These are phyloP conservation scores for Talaromyces sp. DNA, from an alignment of 2,329 filamentous ascomycete genomes.

Conservation along the genomic window DNA sequence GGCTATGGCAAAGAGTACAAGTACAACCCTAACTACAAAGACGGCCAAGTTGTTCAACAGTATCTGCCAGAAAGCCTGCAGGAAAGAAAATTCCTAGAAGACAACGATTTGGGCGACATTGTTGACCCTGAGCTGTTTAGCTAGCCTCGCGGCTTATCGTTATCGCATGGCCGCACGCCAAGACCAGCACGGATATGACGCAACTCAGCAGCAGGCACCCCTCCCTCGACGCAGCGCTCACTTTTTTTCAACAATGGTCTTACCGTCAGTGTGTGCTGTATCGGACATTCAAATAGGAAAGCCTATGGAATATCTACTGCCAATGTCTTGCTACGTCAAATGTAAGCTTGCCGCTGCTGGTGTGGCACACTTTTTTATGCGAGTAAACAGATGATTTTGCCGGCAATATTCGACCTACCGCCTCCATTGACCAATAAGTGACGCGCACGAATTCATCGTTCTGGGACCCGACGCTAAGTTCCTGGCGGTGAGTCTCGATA, in stretches of 20 bases:
- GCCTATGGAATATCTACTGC: background rate
- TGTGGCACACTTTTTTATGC: background rate
- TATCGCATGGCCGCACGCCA: background rate
- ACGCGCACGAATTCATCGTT: background rate
- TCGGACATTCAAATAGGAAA: background rate
- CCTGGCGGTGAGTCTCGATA: background rate
- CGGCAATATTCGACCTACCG: slow-evolving; percentile 7
- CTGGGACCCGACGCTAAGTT: background rate
- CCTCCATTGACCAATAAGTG: background rate
- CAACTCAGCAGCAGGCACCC: background rate
- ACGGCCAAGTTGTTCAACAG: slow-evolving; percentile 78
- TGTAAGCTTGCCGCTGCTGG: background rate
- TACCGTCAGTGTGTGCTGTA: background rate
- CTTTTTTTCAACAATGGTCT: background rate
- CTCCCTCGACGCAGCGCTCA: background rate
- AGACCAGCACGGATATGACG: background rate
- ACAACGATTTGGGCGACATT: slow-evolving; percentile 72
- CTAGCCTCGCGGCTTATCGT: background rate
- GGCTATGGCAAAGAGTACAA: slow-evolving; percentile 92
- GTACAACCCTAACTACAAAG: slow-evolving; percentile 86
- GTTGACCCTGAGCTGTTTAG: slow-evolving; percentile 64
- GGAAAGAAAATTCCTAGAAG: slow-evolving; percentile 72
- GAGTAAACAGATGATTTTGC: slow-evolving; percentile 8
- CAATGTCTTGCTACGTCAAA: background rate
- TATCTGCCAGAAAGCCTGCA: slow-evolving; percentile 78